phyloP scores from a whole-genome alignment of 1,139 yeast species.

The Debaryomyces fabryi region DNA sequence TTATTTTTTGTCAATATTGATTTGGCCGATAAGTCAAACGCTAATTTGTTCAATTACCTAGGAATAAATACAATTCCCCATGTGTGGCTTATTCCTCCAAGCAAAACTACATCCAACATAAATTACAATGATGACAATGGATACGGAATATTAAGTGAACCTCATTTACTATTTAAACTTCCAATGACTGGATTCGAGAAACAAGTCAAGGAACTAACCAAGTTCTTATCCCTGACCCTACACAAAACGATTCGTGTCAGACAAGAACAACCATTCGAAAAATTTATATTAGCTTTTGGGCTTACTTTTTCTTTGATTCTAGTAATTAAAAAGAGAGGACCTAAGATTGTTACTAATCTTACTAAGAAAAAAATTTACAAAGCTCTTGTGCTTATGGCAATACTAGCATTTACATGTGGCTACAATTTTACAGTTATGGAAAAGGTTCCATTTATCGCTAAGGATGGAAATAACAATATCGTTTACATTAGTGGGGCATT shows the following conservation, averaged over 20 bases:
- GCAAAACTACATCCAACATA: constrained; percentile 17
- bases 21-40: constrained; percentile 41
- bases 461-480: constrained; percentile 46
- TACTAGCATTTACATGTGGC: constrained; percentile 57
- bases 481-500: constrained; percentile 64
- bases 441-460: constrained; percentile 64
- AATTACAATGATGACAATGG: constrained; percentile 23
- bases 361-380: constrained; percentile 37
- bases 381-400: constrained; percentile 39
- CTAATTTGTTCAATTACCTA: constrained; percentile 39
- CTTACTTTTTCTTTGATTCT: constrained; percentile 49
- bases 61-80: constrained; percentile 59
- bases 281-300: constrained; percentile 50
- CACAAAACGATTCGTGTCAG: constrained; percentile 45
- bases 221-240: constrained; percentile 50
- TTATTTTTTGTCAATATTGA: constrained; percentile 57
- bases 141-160: constrained; percentile 30
- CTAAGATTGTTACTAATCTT: constrained; percentile 34
- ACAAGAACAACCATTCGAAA: constrained; percentile 41
- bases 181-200: constrained; percentile 29
- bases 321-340: constrained; percentile 53
- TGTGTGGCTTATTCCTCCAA: constrained; percentile 65
- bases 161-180: constrained; percentile 34
- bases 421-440: constrained; percentile 63
- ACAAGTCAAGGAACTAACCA: constrained; percentile 53